These are phyloP conservation scores for Grosmannia clavigera DNA, from an alignment of 2,329 filamentous ascomycete genomes.

Conservation along the genomic window DNA sequence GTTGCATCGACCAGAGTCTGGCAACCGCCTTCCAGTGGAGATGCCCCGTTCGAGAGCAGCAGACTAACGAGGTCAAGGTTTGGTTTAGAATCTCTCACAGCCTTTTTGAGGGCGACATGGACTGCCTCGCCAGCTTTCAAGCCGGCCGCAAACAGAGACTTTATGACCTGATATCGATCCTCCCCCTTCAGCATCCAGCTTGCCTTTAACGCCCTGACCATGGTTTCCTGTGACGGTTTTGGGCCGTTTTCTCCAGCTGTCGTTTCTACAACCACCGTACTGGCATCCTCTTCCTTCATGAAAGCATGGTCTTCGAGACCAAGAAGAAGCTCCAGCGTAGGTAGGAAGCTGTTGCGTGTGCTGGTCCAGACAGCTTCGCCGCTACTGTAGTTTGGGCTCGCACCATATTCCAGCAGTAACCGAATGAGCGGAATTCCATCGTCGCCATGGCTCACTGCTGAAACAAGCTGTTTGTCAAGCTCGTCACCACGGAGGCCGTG, in stretches of 20 bases:
- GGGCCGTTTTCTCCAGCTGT: not conserved
- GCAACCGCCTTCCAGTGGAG: slow-evolving; percentile 36
- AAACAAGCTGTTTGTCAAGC: slow-evolving; percentile 40
- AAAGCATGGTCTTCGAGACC: slow-evolving; percentile 22
- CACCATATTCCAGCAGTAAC: slow-evolving; percentile 38
- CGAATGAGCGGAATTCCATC: slow-evolving; percentile 34
- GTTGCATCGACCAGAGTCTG: slow-evolving; percentile 39
- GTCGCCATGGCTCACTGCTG: slow-evolving; percentile 37
- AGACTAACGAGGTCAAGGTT: slow-evolving; percentile 35
- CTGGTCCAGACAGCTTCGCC: slow-evolving; percentile 45
- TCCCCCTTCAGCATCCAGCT: slow-evolving; percentile 38
- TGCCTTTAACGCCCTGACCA: slow-evolving; percentile 39
- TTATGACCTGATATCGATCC: slow-evolving; percentile 33
- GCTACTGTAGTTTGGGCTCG: slow-evolving; percentile 40
- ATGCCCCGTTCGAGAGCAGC: slow-evolving; percentile 38
- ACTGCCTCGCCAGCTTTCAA: slow-evolving; percentile 35
- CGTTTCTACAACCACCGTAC: too few species aligned
- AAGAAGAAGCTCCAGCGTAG: slow-evolving; percentile 37
- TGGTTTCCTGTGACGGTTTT: slow-evolving; percentile 29
- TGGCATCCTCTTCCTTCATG: slow-evolving; percentile 7
- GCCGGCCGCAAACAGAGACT: slow-evolving; percentile 39
- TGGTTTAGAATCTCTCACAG: slow-evolving; percentile 36
- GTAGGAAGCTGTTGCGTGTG: slow-evolving; percentile 36
- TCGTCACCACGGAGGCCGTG: slow-evolving; percentile 37
- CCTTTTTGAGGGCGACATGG: slow-evolving; percentile 36